Base-by-base conservation (phyloP, 768 basidiomycete genomes). In the Amanita rubescens region DNA sequence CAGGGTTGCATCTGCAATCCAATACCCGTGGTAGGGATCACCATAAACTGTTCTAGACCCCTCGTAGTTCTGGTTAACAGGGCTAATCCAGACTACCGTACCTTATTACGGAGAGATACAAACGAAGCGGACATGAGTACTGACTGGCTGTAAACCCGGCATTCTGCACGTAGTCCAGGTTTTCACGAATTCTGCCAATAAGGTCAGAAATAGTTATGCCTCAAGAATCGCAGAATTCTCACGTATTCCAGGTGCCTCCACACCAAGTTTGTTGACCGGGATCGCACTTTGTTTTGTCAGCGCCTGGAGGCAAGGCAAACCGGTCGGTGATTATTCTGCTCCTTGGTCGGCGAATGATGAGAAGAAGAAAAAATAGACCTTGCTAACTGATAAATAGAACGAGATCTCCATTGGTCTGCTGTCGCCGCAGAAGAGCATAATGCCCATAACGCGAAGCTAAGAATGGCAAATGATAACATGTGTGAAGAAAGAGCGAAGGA, bases 21-120 rank as follows among this genome's bases (percentile, higher is more conserved):
- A 92, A 68, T 92, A 91, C 15, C 90, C 90, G 60, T 91, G 90
- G 68, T 93, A 93, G 14, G 91, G 70, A 60, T 90, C 86, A 17
- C 90, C 88, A 63, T 90, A 92, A 0, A 79, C 70, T 2, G 87
- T 82, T 44, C 77, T 63, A 11, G 84, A 79, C 0, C 87, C 87
- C 34, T 86, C 68, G 56, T 86, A 89, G 64, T 90, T 90, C 67
- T 89, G 78, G 54, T 79, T 82, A 15, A 92, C 78, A 10, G 90
- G 90, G 56, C 85, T 87, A 55, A 90, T 90, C 89, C 89, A 92
- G 43, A 90, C 84, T 84, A 55, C 14, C 7, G 24, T 44, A 11
- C 10, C 22, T n/a, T 44, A 53, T 51, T 51, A 25, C 15, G 17
- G 14, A 35, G 51, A 11, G 42, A 37, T 17, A 58, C 34, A 27